Percentiles rank a stretch among this genome's conserved stretches.
These are phyloP conservation scores for Vigna nakashimae DNA, from an alignment of 306 rosid species.

Conservation along the genomic window DNA sequence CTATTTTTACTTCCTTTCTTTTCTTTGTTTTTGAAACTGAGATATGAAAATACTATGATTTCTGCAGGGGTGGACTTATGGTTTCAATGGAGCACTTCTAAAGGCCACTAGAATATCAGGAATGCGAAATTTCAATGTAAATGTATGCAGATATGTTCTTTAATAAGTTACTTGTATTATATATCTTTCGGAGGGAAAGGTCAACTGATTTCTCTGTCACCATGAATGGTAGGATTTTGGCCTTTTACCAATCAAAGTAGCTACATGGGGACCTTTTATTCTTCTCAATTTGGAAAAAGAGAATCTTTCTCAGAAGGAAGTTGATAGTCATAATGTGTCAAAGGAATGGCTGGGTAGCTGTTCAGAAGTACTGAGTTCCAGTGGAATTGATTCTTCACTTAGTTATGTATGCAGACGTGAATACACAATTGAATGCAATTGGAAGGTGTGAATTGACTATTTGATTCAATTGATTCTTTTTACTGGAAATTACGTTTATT, in stretches of 20 bases:
- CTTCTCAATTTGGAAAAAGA: constrained; percentile 73
- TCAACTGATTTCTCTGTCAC: constrained; percentile 51
- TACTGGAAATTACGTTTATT: constrained; percentile 30
- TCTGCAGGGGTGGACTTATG: constrained; percentile 94
- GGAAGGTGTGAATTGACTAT: constrained; percentile 71
- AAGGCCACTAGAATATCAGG: constrained; percentile 84
- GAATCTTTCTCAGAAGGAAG: constrained; percentile 41
- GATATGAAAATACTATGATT: constrained; percentile 23
- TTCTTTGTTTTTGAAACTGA: constrained; percentile 12
- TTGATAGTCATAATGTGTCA: constrained; percentile 51
- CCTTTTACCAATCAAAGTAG: constrained; percentile 70
- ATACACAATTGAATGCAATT: constrained; percentile 86
- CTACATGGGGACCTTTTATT: constrained; percentile 88
- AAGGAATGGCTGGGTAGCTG: constrained; percentile 88
- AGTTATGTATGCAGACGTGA: constrained; percentile 77
- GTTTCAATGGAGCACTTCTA: constrained; percentile 78
- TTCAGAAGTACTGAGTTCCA: constrained; percentile 62
- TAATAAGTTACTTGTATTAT: constrained; percentile 30
- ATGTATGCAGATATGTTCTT: constrained; percentile 59
- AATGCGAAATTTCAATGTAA: constrained; percentile 68
- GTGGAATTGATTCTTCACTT: constrained; percentile 73
- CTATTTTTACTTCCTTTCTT: neutral
- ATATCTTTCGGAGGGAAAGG: constrained; percentile 26
- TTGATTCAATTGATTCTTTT: constrained; percentile 26
- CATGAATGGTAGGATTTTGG: constrained; percentile 81